Conservation (phyloP, 2,329 filamentous ascomycete genomes). For the Penicillium sp. region DNA sequence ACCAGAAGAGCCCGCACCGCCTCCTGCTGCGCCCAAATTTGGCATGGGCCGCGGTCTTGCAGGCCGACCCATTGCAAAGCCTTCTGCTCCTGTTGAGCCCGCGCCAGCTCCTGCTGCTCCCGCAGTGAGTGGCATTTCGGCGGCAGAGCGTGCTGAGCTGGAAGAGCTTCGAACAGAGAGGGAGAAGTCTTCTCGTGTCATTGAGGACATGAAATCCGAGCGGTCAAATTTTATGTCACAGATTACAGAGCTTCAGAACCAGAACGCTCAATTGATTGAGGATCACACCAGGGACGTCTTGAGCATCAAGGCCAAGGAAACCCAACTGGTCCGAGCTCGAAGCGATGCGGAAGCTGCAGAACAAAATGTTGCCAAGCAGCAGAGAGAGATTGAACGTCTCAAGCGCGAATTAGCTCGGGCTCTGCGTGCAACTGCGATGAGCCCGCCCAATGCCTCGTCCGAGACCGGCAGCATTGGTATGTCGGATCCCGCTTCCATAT, state of each 20-base stretch:
- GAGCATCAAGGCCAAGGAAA: conserved; percentile 97
- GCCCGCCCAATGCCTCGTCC: conserved; percentile 30
- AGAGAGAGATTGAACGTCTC: conserved; percentile 83
- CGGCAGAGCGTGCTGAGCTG: conserved; percentile 84
- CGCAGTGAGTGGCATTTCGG: conserved; percentile 60
- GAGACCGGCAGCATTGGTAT: conserved; percentile 51
- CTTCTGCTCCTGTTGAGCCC: conserved; percentile 43
- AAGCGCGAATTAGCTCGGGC: conserved; percentile 70
- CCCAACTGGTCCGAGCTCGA: conserved; percentile 84
- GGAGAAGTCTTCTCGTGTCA: conserved; percentile 66
- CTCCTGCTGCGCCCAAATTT: conserved; percentile 47
- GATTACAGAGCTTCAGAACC: conserved; percentile 89
- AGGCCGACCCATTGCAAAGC: conserved; percentile 76
- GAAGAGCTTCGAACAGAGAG: conserved; percentile 81
- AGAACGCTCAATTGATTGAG: conserved; percentile 94
- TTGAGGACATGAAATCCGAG: conserved; percentile 76
- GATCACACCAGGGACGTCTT: conserved; percentile 93
- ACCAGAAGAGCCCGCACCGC: conserved; percentile 42
- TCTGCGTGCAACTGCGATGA: conserved; percentile 38
- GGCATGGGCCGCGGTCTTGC: conserved; percentile 72
- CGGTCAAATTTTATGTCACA: conserved; percentile 76
- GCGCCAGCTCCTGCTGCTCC: conserved; percentile 49
- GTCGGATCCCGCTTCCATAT: conserved; percentile 47
- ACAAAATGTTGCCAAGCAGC: conserved; percentile 73
- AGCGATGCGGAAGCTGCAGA: conserved; percentile 87